Evolutionary conservation across 345 rosid genomes (phyloP).

Genomic region (Eucalyptus fibrosa): DNA sequence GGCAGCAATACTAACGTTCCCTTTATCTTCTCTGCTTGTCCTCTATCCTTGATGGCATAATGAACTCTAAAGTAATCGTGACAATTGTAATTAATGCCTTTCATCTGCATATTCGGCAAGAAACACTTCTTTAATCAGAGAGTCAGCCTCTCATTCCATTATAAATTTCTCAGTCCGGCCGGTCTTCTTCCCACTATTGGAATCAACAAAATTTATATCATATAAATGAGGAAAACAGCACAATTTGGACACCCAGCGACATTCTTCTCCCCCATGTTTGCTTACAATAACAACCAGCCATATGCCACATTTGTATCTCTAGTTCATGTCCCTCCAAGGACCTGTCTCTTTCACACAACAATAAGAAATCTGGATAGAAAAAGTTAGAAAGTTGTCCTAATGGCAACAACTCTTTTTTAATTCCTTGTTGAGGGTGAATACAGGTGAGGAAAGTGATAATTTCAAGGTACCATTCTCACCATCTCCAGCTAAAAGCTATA

Average conservation of each 20-base stretch:
- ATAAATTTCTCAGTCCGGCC: neutral
- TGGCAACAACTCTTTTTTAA: neutral
- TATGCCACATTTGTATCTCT: constrained; percentile 1
- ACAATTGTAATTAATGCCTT: neutral
- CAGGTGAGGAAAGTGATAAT: neutral
- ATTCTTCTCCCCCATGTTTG: neutral
- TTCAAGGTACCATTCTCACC: neutral
- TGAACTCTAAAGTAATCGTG: neutral
- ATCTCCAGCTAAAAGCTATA: neutral
- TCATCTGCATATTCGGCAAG: constrained; percentile 1
- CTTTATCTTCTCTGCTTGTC: neutral
- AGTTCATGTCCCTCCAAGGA: neutral
- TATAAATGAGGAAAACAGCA: neutral
- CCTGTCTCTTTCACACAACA: neutral
- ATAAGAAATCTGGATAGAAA: neutral
- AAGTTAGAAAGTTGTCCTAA: neutral
- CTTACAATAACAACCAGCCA: neutral
- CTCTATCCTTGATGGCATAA: neutral
- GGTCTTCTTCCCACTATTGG: neutral
- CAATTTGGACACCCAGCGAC: neutral
- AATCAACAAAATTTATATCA: neutral
- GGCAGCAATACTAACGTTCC: neutral
- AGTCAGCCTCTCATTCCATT: neutral
- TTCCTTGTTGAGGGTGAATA: neutral
- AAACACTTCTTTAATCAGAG: neutral